phyloP scores from a whole-genome alignment of 2,329 filamentous ascomycete species.

The Colletotrichum orbiculare region DNA sequence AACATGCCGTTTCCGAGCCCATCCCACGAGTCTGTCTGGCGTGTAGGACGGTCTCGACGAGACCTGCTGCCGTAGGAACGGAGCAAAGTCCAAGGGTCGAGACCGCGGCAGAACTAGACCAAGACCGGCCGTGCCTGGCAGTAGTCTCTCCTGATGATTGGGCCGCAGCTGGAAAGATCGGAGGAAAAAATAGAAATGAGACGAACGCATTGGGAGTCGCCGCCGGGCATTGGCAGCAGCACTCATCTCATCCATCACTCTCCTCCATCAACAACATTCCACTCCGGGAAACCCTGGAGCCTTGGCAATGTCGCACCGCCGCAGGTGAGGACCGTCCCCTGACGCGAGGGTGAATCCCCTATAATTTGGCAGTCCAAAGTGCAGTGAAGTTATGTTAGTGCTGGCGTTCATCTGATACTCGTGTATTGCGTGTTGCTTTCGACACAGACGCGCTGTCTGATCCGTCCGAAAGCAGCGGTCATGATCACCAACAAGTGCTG shows the following conservation, averaged over 20 bases:
- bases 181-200: conserved; percentile 20
- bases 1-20: conserved; percentile 9
- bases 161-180: conserved; percentile 1
- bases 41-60: neutral
- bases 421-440: neutral
- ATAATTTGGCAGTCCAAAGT: neutral
- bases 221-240: too few species aligned
- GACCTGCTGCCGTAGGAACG: neutral
- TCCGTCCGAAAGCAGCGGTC: neutral
- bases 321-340: conserved; percentile 26
- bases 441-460: conserved; percentile 5
- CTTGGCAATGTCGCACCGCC: conserved; percentile 30
- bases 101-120: conserved; percentile 7
- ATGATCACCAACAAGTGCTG: neutral
- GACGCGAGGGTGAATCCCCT: conserved; percentile 23
- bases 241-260: conserved; percentile 9
- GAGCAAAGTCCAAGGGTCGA: conserved; percentile 2
- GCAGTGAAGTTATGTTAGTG: too few species aligned
- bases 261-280: neutral
- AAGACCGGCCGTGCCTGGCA: conserved; percentile 22
- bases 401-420: neutral
- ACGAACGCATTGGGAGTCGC: conserved; percentile 13
- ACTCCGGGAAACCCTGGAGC: conserved; percentile 5
- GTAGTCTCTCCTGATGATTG: conserved; percentile 17
- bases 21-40: neutral